Evolutionary conservation across 768 basidiomycete genomes (phyloP).

Genomic region (Leucocoprinus sp.): DNA sequence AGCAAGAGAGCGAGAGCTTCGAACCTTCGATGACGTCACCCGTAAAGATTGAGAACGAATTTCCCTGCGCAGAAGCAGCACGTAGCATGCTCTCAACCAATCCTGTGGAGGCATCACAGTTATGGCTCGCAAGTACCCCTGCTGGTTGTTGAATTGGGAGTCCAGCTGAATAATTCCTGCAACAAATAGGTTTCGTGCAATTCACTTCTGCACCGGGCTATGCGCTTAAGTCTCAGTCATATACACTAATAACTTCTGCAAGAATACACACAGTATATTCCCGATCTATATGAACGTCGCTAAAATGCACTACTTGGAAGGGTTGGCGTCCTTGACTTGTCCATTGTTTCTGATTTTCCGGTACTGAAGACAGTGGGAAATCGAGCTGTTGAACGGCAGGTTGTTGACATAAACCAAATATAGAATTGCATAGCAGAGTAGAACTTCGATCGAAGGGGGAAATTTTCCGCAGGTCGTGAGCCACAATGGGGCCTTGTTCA

Average conservation of each 20-base stretch:
- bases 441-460: conserved; percentile 37
- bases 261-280: conserved; percentile 37
- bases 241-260: no score
- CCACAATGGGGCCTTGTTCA: conserved; percentile 49
- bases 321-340: conserved; percentile 31
- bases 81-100: conserved; percentile 44
- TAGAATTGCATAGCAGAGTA: conserved; percentile 44
- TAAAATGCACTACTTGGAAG: conserved; percentile 53
- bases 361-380: conserved; percentile 36
- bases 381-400: conserved; percentile 36
- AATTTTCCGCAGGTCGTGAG: conserved; percentile 46
- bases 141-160: conserved; percentile 34
- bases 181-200: conserved; percentile 59
- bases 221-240: not conserved
- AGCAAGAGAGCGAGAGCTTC: conserved; percentile 6
- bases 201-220: conserved; percentile 45
- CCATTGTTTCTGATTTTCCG: conserved; percentile 26
- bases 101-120: conserved; percentile 44
- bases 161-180: conserved; percentile 40
- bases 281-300: conserved; percentile 56
- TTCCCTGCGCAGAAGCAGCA: conserved; percentile 28
- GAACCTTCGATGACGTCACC: conserved; percentile 62
- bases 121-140: conserved; percentile 36
- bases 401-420: conserved; percentile 46
- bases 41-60: conserved; percentile 50